phyloP scores from a whole-genome alignment of 176 grass and related monocot genomes.

The Rhynchospora tenuis region DNA sequence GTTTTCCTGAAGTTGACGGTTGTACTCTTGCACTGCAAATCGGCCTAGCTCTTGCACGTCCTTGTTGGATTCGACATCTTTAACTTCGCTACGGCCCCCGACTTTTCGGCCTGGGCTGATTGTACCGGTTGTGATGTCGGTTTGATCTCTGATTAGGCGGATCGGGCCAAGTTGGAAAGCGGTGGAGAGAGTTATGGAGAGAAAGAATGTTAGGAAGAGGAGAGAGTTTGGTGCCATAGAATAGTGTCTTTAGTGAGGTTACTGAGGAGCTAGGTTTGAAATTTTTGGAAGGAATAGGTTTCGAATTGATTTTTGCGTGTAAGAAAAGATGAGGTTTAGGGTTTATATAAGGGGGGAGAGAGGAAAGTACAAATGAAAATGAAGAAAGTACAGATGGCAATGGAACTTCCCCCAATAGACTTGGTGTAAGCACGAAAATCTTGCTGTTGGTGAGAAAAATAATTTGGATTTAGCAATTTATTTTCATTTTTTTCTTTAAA shows the following conservation, averaged over 20 bases:
- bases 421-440: not conserved
- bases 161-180: not conserved
- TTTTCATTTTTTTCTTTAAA: not conserved
- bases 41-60: conserved; percentile 80
- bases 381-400: conserved; percentile 1
- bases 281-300: no score
- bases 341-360: not conserved
- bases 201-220: conserved; percentile 25
- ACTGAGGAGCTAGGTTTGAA: not conserved
- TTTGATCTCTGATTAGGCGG: not conserved
- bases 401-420: not conserved
- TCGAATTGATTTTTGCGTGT: not conserved
- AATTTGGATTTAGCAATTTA: not conserved
- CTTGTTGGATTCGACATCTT: conserved; percentile 48
- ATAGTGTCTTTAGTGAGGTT: not conserved
- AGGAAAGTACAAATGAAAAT: not conserved
- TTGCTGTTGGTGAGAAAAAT: not conserved
- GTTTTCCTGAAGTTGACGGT: conserved; percentile 19
- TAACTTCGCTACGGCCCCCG: conserved; percentile 48
- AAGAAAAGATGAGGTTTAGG: conserved; percentile 1
- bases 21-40: conserved; percentile 75
- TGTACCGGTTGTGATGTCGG: not conserved
- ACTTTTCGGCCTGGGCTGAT: conserved; percentile 48
- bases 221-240: not conserved
- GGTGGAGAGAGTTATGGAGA: not conserved